Percentiles rank a stretch among this genome's conserved stretches.
These are phyloP conservation scores for Geosmithia flava DNA, from an alignment of 2,329 filamentous ascomycete genomes.

Conservation along the genomic window DNA sequence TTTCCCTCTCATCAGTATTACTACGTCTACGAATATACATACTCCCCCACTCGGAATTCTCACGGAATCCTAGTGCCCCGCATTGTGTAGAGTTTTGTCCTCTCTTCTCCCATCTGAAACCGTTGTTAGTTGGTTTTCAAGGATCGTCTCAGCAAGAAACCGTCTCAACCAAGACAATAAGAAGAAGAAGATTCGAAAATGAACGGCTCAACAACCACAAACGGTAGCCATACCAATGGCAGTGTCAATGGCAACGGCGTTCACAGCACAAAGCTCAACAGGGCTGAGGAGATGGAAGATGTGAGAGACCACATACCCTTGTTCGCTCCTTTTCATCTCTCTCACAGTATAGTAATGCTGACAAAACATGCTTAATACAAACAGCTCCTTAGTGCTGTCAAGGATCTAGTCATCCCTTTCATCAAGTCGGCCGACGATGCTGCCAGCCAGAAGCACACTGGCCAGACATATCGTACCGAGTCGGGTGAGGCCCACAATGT, in stretches of 20 bases:
- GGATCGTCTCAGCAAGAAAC: background rate
- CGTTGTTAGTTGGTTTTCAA: background rate
- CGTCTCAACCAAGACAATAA: too few relatives aligned
- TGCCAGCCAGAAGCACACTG: conserved; percentile 34
- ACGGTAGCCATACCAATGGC: background rate
- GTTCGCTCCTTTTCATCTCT: background rate
- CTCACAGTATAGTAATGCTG: background rate
- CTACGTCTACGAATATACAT: background rate
- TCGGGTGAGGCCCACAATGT: conserved; percentile 33
- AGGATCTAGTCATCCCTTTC: conserved; percentile 57
- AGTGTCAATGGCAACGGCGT: conserved; percentile 1
- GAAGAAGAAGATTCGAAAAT: background rate
- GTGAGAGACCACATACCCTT: conserved; percentile 16
- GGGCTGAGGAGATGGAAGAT: conserved; percentile 32
- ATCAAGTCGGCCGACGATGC: conserved; percentile 58
- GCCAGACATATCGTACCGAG: conserved; percentile 30
- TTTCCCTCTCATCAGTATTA: background rate
- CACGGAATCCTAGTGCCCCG: background rate
- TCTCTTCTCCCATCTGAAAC: background rate
- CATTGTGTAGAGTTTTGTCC: background rate
- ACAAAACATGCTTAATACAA: background rate
- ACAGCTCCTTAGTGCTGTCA: conserved; percentile 57
- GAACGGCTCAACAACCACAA: background rate
- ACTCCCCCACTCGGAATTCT: too few relatives aligned
- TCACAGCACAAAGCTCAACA: conserved; percentile 12